Evolutionary conservation across 108 stramenopile genomes (phyloP).

Genomic region (Cyclotella kingstonii): DNA sequence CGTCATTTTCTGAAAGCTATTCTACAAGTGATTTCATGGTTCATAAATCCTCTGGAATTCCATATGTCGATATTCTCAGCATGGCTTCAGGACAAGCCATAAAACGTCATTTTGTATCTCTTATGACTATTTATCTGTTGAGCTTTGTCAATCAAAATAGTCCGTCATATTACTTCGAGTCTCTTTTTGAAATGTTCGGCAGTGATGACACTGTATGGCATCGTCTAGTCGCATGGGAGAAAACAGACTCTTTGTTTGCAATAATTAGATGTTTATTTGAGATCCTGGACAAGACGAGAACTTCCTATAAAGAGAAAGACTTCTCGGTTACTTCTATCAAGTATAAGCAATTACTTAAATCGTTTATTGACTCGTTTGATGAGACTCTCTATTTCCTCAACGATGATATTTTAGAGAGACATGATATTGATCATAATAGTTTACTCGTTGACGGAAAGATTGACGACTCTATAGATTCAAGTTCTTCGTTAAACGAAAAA

Average conservation of each 20-base stretch:
- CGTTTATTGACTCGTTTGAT: constrained; percentile 39
- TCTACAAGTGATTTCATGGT: constrained; percentile 9
- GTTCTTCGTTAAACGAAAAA: neutral
- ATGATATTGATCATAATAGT: constrained; percentile 1
- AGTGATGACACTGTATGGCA: constrained; percentile 30
- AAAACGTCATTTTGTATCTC: constrained; percentile 30
- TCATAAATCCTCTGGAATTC: constrained; percentile 9
- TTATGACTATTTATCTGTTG: constrained; percentile 25
- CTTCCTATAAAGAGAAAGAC: constrained; percentile 25
- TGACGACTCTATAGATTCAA: constrained; percentile 28
- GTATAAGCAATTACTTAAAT: constrained; percentile 31
- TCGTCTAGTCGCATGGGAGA: constrained; percentile 35
- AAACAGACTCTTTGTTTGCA: constrained; percentile 14
- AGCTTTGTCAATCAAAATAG: constrained; percentile 17
- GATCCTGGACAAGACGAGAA: constrained; percentile 40
- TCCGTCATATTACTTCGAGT: constrained; percentile 38
- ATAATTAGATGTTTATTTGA: constrained; percentile 38
- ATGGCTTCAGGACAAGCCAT: constrained; percentile 35
- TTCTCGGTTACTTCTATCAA: constrained; percentile 18
- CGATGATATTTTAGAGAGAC: neutral
- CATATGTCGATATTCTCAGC: constrained; percentile 34
- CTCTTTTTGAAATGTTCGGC: constrained; percentile 39
- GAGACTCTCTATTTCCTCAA: constrained; percentile 13
- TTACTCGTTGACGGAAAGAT: neutral
- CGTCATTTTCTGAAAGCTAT: neutral